Conservation (phyloP, 352 stramenopile genomes). For the Phytophthora fragariaefolia region DNA sequence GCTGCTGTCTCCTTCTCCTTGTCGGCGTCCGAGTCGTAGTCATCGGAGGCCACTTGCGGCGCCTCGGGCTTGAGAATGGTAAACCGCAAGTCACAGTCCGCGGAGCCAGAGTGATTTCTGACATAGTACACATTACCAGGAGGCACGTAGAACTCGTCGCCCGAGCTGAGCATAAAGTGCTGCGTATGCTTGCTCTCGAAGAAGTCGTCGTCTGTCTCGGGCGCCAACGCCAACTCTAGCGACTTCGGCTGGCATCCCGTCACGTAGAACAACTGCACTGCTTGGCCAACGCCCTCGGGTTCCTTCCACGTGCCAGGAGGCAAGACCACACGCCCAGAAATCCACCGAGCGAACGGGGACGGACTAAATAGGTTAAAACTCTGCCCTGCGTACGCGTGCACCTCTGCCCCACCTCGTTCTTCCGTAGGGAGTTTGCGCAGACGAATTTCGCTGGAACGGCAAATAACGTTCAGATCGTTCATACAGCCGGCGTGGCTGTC, state of each 20-base stretch:
- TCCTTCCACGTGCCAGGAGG: slow-evolving; percentile 96
- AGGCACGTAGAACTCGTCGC: slow-evolving; percentile 98
- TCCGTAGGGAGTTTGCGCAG: slow-evolving; percentile 73
- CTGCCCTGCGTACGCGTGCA: slow-evolving; percentile 75
- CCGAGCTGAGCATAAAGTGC: slow-evolving; percentile 92
- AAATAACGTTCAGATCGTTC: slow-evolving; percentile 87
- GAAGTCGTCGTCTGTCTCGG: slow-evolving; percentile 75
- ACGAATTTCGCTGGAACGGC: slow-evolving; percentile 73
- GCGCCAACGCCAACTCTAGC: slow-evolving; percentile 76
- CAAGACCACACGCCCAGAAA: slow-evolving; percentile 92
- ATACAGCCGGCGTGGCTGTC: slow-evolving; percentile 59
- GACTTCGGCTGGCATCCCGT: slow-evolving; percentile 85
- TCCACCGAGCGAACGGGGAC: slow-evolving; percentile 82
- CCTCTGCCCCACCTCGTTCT: slow-evolving; percentile 50
- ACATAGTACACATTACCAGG: slow-evolving; percentile 96
- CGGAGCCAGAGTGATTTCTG: slow-evolving; percentile 94
- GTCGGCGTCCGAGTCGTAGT: slow-evolving; percentile 32
- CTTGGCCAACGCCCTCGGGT: slow-evolving; percentile 92
- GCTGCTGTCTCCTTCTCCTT: slow-evolving; percentile 18
- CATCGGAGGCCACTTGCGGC: slow-evolving; percentile 14
- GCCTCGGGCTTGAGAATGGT: slow-evolving; percentile 92
- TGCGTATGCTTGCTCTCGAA: slow-evolving; percentile 93
- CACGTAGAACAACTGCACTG: slow-evolving; percentile 96
- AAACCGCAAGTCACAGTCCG: slow-evolving; percentile 93
- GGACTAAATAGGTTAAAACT: slow-evolving; percentile 87